Evolutionary conservation across 495 filamentous ascomycete species (phyloP).

Genomic region (Neurospora africana): DNA sequence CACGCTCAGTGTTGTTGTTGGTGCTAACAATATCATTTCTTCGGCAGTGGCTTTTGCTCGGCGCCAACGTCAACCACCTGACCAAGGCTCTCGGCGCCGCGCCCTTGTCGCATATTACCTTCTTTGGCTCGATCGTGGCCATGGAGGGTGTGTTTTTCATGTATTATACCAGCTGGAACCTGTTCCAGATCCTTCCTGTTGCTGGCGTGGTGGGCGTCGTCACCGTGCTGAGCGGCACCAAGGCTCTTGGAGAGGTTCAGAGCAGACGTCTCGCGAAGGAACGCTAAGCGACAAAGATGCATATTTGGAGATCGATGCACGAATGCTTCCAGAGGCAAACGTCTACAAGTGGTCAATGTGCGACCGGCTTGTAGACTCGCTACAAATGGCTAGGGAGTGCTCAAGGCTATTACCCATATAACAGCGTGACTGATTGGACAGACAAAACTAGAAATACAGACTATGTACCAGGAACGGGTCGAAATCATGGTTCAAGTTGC

Average conservation of each 20-base stretch:
- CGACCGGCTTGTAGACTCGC: not conserved
- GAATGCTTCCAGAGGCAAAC: not conserved
- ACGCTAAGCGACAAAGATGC: conserved; percentile 25
- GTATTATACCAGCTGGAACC: conserved; percentile 88
- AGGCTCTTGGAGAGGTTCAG: conserved; percentile 89
- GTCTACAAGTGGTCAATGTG: not conserved
- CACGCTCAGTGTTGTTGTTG: not conserved
- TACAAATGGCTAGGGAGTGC: not conserved
- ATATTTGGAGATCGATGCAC: not conserved
- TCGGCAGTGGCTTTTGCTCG: conserved; percentile 63
- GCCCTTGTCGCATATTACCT: conserved; percentile 67
- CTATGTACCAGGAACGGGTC: not conserved
- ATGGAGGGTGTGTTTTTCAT: conserved; percentile 90
- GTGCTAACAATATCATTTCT: conserved; percentile 1
- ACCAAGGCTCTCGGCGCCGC: conserved; percentile 59
- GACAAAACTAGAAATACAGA: not conserved
- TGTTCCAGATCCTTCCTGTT: conserved; percentile 81
- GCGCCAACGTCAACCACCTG: conserved; percentile 76
- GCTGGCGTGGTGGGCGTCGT: conserved; percentile 55
- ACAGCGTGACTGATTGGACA: not conserved
- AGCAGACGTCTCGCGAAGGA: conserved; percentile 70
- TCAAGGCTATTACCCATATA: not conserved
- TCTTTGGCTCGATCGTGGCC: conserved; percentile 71
- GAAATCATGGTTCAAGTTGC: not conserved
- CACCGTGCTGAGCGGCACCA: conserved; percentile 78